These are phyloP conservation scores for Selenicereus undatus DNA, from an alignment of 148 eudicot genomes.

Conservation along the genomic window DNA sequence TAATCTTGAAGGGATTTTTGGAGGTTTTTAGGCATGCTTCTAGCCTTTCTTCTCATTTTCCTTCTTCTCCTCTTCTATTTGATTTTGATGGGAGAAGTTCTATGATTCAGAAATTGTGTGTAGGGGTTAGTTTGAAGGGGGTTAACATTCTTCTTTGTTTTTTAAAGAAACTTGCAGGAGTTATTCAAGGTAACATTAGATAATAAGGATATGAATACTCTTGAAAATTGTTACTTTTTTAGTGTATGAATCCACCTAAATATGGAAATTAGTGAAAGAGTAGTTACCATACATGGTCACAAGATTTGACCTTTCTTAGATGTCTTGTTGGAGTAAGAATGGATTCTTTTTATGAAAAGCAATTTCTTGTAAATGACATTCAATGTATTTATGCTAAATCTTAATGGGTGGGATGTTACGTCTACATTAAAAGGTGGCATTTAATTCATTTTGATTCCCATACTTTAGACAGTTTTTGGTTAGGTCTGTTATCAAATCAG, in stretches of 20 bases:
- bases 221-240: conserved; percentile 1
- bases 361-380: not conserved
- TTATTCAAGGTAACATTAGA: conserved; percentile 23
- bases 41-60: not conserved
- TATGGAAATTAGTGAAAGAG: conserved; percentile 18
- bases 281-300: not conserved
- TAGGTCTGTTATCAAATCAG: not conserved
- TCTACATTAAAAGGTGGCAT: conserved; percentile 10
- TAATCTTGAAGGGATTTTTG: conserved; percentile 49
- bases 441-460: not conserved
- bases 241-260: conserved; percentile 18
- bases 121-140: not conserved
- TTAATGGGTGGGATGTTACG: conserved; percentile 17
- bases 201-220: conserved; percentile 10
- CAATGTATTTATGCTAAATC: conserved; percentile 13
- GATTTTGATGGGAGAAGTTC: not conserved
- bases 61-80: not conserved
- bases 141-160: not conserved
- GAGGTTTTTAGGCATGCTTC: conserved; percentile 47
- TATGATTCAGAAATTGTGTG: not conserved
- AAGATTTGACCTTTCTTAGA: conserved; percentile 9
- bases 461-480: conserved; percentile 5
- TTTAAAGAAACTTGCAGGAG: not conserved
- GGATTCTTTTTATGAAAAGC: not conserved
- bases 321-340: conserved; percentile 9